Conservation (phyloP, 192 early-diverging fungal genomes). For the Coemansia sp. region DNA sequence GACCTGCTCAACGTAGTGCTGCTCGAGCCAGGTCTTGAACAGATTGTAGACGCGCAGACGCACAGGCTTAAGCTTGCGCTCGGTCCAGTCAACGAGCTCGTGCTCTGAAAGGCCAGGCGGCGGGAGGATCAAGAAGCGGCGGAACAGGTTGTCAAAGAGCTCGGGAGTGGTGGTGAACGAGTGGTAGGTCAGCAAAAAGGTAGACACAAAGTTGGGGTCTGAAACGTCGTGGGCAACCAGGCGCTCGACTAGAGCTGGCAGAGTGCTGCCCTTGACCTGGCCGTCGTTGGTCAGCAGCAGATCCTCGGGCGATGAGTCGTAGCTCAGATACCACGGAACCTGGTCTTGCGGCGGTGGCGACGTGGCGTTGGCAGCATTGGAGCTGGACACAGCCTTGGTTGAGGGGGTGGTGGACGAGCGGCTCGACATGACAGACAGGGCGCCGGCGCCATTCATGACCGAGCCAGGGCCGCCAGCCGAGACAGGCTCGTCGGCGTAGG, state of each 20-base stretch:
- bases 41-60: slow-evolving; percentile 95
- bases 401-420: slow-evolving; percentile 36
- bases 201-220: slow-evolving; percentile 82
- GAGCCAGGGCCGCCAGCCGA: slow-evolving; percentile 18
- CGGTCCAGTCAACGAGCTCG: slow-evolving; percentile 80
- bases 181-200: slow-evolving; percentile 94
- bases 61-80: slow-evolving; percentile 86
- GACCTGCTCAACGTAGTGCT: slow-evolving; percentile 82
- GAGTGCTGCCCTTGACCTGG: slow-evolving; percentile 88
- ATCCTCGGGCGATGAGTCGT: slow-evolving; percentile 76
- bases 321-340: slow-evolving; percentile 79
- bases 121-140: slow-evolving; percentile 78
- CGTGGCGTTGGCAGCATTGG: slow-evolving; percentile 10
- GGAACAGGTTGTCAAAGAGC: slow-evolving; percentile 74
- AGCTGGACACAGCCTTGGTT: slow-evolving; percentile 27
- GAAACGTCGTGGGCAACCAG: slow-evolving; percentile 86
- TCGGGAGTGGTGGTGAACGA: slow-evolving; percentile 84
- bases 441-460: slow-evolving; percentile 19
- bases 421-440: slow-evolving; percentile 38
- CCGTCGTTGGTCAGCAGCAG: slow-evolving; percentile 87
- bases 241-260: slow-evolving; percentile 83
- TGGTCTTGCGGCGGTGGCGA: slow-evolving; percentile 23
- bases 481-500: slow-evolving; percentile 31
- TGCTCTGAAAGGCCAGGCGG: slow-evolving; percentile 64
- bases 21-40: slow-evolving; percentile 96